phyloP scores from a whole-genome alignment of 2,329 filamentous ascomycete species.

The Pyrenophora tritici-repentis region DNA sequence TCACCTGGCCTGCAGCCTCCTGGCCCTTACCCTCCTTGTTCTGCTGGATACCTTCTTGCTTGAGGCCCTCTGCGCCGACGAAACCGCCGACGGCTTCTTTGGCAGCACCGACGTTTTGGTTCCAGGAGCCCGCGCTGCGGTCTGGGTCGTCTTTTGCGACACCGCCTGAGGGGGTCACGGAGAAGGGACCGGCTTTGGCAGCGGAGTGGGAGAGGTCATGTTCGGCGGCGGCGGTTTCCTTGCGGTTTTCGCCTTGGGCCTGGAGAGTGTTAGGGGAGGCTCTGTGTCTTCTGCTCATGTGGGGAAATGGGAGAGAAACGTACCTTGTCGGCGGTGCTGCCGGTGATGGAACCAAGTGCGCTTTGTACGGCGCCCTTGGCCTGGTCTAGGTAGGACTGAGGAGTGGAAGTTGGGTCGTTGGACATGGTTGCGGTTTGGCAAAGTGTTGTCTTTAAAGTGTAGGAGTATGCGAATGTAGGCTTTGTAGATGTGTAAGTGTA shows the following conservation, averaged over 20 bases:
- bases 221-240: conserved; percentile 69
- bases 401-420: conserved; percentile 67
- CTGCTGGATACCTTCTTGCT: conserved; percentile 74
- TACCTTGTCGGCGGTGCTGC: conserved; percentile 70
- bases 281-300: not conserved
- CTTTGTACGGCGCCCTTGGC: conserved; percentile 75
- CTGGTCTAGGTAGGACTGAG: conserved; percentile 69
- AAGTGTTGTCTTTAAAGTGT: conserved; percentile 6
- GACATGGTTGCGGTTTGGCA: conserved; percentile 49
- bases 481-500: too few relatives aligned
- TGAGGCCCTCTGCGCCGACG: conserved; percentile 75
- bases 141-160: conserved; percentile 73
- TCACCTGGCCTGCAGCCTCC: conserved; percentile 81
- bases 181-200: conserved; percentile 73
- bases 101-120: conserved; percentile 84
- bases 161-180: conserved; percentile 71
- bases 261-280: conserved; percentile 29
- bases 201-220: conserved; percentile 76
- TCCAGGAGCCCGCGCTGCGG: conserved; percentile 74
- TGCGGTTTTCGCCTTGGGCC: conserved; percentile 66
- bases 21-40: conserved; percentile 79
- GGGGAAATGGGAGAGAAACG: conserved; percentile 7
- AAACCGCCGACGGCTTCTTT: conserved; percentile 82
- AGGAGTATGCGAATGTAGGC: too few relatives aligned
- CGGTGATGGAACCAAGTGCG: conserved; percentile 72